phyloP scores from a whole-genome alignment of 1,284 basidiomycete species.

The Kalmanozyma brasiliensis region DNA sequence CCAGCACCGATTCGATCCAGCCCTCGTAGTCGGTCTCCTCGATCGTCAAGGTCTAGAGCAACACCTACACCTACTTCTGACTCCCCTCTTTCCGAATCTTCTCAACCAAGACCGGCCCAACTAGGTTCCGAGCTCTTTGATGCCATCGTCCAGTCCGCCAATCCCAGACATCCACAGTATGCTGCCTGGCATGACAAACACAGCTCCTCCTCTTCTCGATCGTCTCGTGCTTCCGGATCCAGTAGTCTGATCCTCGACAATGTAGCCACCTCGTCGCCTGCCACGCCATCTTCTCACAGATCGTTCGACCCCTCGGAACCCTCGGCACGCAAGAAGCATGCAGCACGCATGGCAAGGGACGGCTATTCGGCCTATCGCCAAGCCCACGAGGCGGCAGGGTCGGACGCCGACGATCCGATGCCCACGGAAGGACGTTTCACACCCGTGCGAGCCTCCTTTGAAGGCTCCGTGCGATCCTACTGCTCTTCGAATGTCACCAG shows the following conservation, averaged over 20 bases:
- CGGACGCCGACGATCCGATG: conserved; percentile 36
- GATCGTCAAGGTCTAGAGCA: not conserved
- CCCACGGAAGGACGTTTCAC: conserved; percentile 8
- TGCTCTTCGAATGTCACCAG: conserved; percentile 20
- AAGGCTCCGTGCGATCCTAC: conserved; percentile 30
- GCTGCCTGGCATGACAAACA: conserved; percentile 36
- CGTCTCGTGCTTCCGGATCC: conserved; percentile 22
- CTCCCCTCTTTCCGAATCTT: not conserved
- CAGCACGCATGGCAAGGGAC: conserved; percentile 13
- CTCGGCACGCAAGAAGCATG: conserved; percentile 8
- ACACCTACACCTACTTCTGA: not conserved
- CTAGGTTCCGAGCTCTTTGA: conserved; percentile 38
- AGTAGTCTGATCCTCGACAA: conserved; percentile 21
- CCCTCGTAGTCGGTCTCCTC: not conserved
- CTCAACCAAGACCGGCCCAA: conserved; percentile 14
- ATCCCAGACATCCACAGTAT: conserved; percentile 40
- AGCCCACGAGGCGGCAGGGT: conserved; percentile 13
- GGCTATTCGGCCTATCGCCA: conserved; percentile 10
- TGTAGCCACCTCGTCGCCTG: conserved; percentile 3
- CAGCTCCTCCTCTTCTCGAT: conserved; percentile 24
- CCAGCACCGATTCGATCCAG: conserved; percentile 4
- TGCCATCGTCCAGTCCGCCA: conserved; percentile 44
- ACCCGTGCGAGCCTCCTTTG: conserved; percentile 23
- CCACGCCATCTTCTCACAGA: conserved; percentile 10
- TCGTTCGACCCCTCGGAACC: conserved; percentile 27